Evolutionary conservation across 140 eudicot genomes (phyloP).

Genomic region (Flaveria floridana): DNA sequence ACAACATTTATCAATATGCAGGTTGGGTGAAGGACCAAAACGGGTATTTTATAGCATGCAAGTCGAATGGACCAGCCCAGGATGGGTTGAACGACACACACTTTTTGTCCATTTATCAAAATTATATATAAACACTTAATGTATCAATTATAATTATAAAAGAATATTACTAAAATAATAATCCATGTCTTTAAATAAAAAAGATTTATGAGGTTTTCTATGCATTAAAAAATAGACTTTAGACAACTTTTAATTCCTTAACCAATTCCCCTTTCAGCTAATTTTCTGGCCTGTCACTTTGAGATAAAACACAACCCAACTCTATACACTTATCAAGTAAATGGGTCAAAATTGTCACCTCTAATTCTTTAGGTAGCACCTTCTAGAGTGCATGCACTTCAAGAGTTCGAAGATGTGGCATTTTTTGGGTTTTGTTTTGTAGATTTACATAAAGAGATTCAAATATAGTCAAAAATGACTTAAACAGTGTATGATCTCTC

Average conservation of each 20-base stretch:
- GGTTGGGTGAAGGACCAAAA: not conserved
- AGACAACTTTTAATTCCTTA: not conserved
- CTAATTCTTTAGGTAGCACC: slow-evolving; percentile 10
- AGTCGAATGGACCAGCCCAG: not conserved
- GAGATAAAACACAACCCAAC: not conserved
- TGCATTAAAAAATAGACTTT: not conserved
- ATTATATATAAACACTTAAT: not conserved
- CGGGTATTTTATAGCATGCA: not conserved
- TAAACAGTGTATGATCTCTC: not conserved
- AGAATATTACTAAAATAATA: not conserved
- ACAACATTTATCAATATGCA: not conserved
- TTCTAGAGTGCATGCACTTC: slow-evolving; percentile 7
- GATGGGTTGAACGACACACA: not conserved
- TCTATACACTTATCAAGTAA: not conserved
- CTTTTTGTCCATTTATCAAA: slow-evolving; percentile 1
- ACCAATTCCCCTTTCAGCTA: not conserved
- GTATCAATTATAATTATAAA: not conserved
- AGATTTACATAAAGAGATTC: slow-evolving; percentile 4
- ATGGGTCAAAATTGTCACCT: not conserved
- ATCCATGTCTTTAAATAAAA: not conserved
- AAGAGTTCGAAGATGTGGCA: not conserved
- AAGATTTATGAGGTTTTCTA: not conserved
- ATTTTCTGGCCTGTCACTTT: not conserved
- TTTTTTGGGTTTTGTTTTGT: not conserved
- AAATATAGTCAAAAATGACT: slow-evolving; percentile 1